Conservation (phyloP, 2,329 filamentous ascomycete species). For the Colletotrichum spaethianum region DNA sequence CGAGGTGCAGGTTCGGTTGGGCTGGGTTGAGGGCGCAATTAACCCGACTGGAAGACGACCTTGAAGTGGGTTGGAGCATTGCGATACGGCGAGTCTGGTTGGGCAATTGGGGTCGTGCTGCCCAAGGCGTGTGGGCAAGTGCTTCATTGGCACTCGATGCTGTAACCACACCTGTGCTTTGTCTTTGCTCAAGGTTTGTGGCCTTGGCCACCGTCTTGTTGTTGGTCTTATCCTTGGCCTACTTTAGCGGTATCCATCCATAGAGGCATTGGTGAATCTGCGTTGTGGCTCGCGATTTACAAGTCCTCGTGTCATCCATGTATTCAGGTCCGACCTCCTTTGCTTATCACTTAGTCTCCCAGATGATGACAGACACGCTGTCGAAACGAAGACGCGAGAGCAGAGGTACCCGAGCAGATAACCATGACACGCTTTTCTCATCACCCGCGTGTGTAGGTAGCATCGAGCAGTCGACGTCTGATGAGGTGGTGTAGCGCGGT, state of each 20-base stretch:
- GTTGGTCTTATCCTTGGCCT: background rate
- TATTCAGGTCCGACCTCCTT: background rate
- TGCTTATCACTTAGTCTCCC: background rate
- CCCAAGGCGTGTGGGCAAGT: conserved; percentile 28
- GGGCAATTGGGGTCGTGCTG: conserved; percentile 29
- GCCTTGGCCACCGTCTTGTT: too few species aligned
- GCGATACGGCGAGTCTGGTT: conserved; percentile 22
- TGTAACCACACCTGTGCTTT: conserved; percentile 22
- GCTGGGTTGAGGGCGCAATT: conserved; percentile 29
- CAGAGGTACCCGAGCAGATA: background rate
- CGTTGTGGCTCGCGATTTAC: background rate
- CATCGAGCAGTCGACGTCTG: background rate
- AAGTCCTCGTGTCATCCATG: background rate
- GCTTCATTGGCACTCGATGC: conserved; percentile 26
- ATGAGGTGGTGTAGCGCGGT: background rate
- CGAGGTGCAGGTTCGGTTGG: background rate
- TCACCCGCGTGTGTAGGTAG: background rate
- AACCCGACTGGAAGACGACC: conserved; percentile 36
- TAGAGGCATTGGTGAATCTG: background rate
- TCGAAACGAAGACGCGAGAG: background rate
- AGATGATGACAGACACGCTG: background rate
- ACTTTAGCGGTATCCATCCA: background rate
- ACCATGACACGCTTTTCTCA: too few species aligned
- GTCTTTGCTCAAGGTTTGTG: background rate
- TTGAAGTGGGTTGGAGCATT: conserved; percentile 15